Conservation (phyloP, 2,329 filamentous ascomycete species). For the Corinectria fuckeliana region DNA sequence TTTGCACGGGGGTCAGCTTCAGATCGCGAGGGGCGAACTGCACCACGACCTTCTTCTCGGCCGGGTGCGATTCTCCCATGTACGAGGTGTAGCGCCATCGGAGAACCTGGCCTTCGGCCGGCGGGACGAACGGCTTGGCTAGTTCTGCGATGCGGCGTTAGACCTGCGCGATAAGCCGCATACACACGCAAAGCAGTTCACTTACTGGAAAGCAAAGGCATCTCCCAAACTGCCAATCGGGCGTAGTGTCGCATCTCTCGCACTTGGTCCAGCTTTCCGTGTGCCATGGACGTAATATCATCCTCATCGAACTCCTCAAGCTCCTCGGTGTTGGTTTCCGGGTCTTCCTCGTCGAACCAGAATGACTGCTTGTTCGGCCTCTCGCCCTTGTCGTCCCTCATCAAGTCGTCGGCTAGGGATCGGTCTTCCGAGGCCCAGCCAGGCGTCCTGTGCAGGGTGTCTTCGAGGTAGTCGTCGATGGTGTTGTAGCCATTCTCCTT, state of each 20-base stretch:
- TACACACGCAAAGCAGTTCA: constrained; percentile 25
- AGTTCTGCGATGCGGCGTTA: constrained; percentile 64
- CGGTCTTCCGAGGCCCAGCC: constrained; percentile 43
- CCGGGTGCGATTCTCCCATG: constrained; percentile 91
- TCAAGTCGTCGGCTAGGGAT: constrained; percentile 41
- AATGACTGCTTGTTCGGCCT: constrained; percentile 49
- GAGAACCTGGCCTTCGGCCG: constrained; percentile 71
- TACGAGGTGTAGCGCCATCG: constrained; percentile 98
- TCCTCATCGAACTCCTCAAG: constrained; percentile 75
- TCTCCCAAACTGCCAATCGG: constrained; percentile 89
- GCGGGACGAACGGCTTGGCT: constrained; percentile 79
- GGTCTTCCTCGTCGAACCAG: constrained; percentile 59
- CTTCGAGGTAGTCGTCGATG: constrained; percentile 43
- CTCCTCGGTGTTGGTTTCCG: constrained; percentile 57
- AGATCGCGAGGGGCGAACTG: constrained; percentile 83
- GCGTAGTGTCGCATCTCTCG: constrained; percentile 89
- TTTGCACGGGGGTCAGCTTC: constrained; percentile 70
- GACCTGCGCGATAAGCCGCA: not conserved
- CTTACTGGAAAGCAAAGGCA: constrained; percentile 89
- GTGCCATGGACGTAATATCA: constrained; percentile 82
- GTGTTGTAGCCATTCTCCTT: constrained; percentile 43
- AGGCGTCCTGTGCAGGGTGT: constrained; percentile 37
- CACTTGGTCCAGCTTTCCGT: constrained; percentile 86
- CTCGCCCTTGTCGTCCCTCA: constrained; percentile 40
- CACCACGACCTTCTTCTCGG: constrained; percentile 91